Percentiles rank a stretch among this genome's conserved stretches.
Conservation (phyloP, 164 flowering plant species). For the Vitis cinerea region DNA sequence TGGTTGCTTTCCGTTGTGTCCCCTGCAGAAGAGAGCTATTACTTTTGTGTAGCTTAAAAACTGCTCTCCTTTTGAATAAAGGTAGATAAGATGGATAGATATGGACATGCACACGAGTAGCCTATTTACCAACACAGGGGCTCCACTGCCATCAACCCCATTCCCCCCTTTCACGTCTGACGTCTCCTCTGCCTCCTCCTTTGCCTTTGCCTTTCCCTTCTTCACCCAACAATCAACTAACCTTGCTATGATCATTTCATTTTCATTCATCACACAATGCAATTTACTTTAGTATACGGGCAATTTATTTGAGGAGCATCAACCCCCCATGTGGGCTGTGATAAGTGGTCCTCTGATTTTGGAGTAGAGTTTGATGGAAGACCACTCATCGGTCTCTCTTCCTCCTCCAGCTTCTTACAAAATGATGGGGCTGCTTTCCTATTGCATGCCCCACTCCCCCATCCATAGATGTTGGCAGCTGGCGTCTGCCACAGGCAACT, state of each 20-base stretch:
- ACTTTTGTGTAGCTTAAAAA: neutral
- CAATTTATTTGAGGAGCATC: neutral
- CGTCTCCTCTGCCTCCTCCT: neutral
- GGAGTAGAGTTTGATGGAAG: neutral
- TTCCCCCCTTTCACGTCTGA: neutral
- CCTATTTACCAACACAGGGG: neutral
- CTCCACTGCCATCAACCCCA: neutral
- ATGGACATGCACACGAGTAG: conserved; percentile 2
- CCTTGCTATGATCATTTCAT: neutral
- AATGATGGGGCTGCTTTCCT: neutral
- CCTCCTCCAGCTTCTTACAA: neutral
- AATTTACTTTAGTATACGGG: neutral
- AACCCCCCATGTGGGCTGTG: neutral
- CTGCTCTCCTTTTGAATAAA: neutral
- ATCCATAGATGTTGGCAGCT: neutral
- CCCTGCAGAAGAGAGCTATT: conserved; percentile 1
- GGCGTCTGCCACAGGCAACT: too few species aligned
- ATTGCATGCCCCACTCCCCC: neutral
- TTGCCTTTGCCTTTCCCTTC: neutral
- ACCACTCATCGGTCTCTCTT: neutral
- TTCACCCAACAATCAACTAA: neutral
- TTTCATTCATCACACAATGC: neutral
- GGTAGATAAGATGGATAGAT: neutral
- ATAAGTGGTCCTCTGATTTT: neutral
- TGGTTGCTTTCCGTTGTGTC: neutral